Base-by-base conservation (phyloP, 2,329 filamentous ascomycete species). In the Trichophyton simii region DNA sequence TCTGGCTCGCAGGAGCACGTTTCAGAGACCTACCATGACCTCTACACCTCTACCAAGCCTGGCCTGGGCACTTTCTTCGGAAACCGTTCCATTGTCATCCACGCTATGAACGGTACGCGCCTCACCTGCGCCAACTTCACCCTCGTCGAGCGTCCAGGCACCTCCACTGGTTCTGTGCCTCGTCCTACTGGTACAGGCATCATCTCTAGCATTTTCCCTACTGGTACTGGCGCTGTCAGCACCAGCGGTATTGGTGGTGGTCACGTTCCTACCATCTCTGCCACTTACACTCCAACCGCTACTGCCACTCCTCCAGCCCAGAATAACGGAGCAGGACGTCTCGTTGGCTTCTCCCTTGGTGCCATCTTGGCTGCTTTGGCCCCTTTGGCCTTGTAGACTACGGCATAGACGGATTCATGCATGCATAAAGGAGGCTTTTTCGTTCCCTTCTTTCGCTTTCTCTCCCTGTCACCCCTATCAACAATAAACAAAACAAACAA, bases 91-190 rank as follows among this genome's bases (percentile, higher is more conserved):
- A 69, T 84, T 61, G 82, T 84, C 48, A 69, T 85, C 46, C 81
- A 84, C 66, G 61, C 11, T 13, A 73, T 72, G 55, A 70, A 75
- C 58, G 80, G 83, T 71, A 77, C 76, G 65, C 77, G 79, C 64
- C 74, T 84, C 66, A 77, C 78, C 34, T 85, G 82, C 72, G 82
- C 79, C 62, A 83, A 83, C 71, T 83, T 84, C 72, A 64, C 62
- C 22, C 66, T 67, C 15, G 44, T 59, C n/a, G 50, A 55, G 11
- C 25, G 18, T 1, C 11, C 7, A 22, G 6, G 22, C 25, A 20
- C 20, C n/a, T 41, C 22, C 42, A 41, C 7, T 11, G 34, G 42
- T 34, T 25, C 28, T 34, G 20, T 44, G 18, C 8, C 28, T 44
- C 41, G 15, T 9, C 41, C 41, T 18, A 55, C 57, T n/a, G 58